Percentiles rank a stretch among this genome's conserved stretches.
phyloP scores from a whole-genome alignment of 768 basidiomycete genomes.

The Porpolomopsis calyptriformis region DNA sequence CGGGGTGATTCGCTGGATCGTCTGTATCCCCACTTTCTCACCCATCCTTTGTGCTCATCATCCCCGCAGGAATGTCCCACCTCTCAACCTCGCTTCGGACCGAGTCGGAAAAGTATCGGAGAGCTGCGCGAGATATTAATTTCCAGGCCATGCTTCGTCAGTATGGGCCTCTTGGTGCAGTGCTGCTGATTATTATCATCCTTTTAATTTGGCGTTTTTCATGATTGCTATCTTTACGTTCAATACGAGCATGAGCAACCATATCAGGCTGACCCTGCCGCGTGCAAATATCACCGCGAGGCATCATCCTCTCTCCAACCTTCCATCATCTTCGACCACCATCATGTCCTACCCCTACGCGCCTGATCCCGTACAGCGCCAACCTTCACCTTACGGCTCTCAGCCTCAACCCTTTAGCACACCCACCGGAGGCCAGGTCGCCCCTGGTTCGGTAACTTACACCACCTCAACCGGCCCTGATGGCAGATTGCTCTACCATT shows the following conservation, averaged over 20 bases:
- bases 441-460: constrained; percentile 62
- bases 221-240: constrained; percentile 15
- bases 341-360: background rate
- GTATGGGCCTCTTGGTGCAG: constrained; percentile 85
- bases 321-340: too few species aligned
- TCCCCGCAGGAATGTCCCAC: constrained; percentile 80
- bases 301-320: too few species aligned
- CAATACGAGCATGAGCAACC: constrained; percentile 14
- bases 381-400: background rate
- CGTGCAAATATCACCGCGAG: too few species aligned
- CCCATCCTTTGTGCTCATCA: constrained; percentile 5
- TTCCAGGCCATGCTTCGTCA: constrained; percentile 88
- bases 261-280: too few species aligned
- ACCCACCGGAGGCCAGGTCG: constrained; percentile 34
- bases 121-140: constrained; percentile 91
- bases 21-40: constrained; percentile 27
- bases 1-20: constrained; percentile 94
- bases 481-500: constrained; percentile 56
- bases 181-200: constrained; percentile 68
- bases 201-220: constrained; percentile 73
- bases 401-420: constrained; percentile 14
- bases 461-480: constrained; percentile 54
- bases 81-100: constrained; percentile 88
- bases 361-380: background rate
- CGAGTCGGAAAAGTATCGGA: constrained; percentile 96